These are phyloP conservation scores for Tricholoma terreum DNA, from an alignment of 768 basidiomycete genomes.

Conservation along the genomic window DNA sequence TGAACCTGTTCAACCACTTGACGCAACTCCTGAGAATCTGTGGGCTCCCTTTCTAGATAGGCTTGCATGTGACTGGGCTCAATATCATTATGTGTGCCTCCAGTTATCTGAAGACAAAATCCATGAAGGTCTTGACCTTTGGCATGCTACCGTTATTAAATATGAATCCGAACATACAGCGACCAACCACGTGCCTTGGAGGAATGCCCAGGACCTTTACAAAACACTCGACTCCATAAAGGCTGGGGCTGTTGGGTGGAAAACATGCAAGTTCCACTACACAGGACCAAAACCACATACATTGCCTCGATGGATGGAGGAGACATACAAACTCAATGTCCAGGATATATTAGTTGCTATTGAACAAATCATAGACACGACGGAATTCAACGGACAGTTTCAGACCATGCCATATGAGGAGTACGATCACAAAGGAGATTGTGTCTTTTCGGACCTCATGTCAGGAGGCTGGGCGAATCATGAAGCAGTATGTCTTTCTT, in stretches of 20 bases:
- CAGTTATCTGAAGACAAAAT: conserved; percentile 8
- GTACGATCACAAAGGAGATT: conserved; percentile 8
- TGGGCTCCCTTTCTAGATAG: conserved; percentile 10
- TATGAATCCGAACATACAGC: not conserved
- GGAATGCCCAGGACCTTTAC: conserved; percentile 19
- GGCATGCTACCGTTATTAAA: conserved; percentile 5
- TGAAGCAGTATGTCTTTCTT: conserved; percentile 28
- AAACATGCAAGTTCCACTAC: conserved; percentile 18
- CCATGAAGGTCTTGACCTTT: conserved; percentile 6
- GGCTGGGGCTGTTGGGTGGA: conserved; percentile 22
- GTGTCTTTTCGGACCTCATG: conserved; percentile 35
- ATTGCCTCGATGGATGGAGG: conserved; percentile 1
- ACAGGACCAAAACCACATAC: conserved; percentile 15
- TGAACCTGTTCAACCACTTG: not conserved
- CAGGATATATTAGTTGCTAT: conserved; percentile 1
- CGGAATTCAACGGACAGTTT: conserved; percentile 11
- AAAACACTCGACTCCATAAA: conserved; percentile 22
- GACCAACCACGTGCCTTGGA: conserved; percentile 11
- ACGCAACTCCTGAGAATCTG: not conserved
- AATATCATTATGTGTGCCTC: conserved; percentile 5
- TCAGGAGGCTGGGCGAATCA: conserved; percentile 34
- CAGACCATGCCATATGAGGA: conserved; percentile 10
- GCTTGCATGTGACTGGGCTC: conserved; percentile 9
- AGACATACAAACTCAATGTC: conserved; percentile 3
- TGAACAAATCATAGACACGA: conserved; percentile 3